Base-by-base conservation (phyloP, 2,329 filamentous ascomycete genomes). In the Blastomyces parvus region DNA sequence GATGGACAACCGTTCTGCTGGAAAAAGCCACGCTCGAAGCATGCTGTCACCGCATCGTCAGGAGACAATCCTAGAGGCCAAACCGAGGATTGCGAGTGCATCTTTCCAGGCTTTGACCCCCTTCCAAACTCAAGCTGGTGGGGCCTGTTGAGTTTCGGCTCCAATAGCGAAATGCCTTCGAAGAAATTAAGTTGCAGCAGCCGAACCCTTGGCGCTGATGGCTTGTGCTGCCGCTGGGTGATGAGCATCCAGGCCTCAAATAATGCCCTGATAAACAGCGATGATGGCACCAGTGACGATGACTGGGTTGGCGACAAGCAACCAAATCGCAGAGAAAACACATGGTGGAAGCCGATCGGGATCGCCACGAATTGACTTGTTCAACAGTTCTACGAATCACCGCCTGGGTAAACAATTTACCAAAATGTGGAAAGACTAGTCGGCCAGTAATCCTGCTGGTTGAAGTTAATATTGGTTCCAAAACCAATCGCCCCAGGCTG, bases 151-250 rank as follows among this genome's bases (percentile, higher is more conserved):
- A 38, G 30, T 38, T 56, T 53, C 17, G 36, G 22, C 25, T 59
- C 33, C 56, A 38, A 53, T 44, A 60, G 19, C 14, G 46, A 50
- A 42, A 52, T 59, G 63, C 19, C 7, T 44, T 40, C 9, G 57
- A 46, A 33, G 33, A 57, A 33, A 57, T 22, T 46, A 30, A 59
- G 38, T 22, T 57, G 38, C 38, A 44, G 56, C 56, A n/a, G 56
- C 36, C 40, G 38, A 36, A 17, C n/a, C 22, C 38, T 44, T 59
- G 56, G 36, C 8, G 19, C 27, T 8, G 22, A 46, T 42, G 57
- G 22, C 38, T 42, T 42, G 33, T 40, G 17, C n/a, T 59, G 57
- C 25, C 3, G 5, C 13, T 46, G n/a, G n/a, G 19, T 4, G 57
- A 59, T 27, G n/a, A 33, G 19, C 8, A 38, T 40, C 30, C 33